Conservation (phyloP, 768 basidiomycete genomes). For the Collybia sp. region DNA sequence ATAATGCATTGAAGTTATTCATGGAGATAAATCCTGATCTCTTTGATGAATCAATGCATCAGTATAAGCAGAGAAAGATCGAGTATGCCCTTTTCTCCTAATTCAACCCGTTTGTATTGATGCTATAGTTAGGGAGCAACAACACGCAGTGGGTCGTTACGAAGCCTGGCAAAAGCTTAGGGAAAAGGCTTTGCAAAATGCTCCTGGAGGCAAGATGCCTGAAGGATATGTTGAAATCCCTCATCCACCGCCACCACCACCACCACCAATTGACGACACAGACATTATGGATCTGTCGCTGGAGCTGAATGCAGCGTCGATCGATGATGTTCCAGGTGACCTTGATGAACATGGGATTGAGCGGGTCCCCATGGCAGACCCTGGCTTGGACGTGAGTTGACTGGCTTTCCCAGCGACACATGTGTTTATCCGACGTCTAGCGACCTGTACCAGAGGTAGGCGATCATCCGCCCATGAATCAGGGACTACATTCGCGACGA, state of each 20-base stretch:
- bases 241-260: conserved; percentile 73
- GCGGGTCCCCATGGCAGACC: conserved; percentile 89
- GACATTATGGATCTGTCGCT: conserved; percentile 88
- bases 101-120: not conserved
- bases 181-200: conserved; percentile 69
- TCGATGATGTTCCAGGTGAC: conserved; percentile 68
- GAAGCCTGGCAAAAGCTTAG: conserved; percentile 88
- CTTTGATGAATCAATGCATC: conserved; percentile 90
- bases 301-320: conserved; percentile 80
- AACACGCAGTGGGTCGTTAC: conserved; percentile 79
- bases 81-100: conserved; percentile 50
- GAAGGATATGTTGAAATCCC: conserved; percentile 63
- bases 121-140: conserved; percentile 63
- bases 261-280: conserved; percentile 72
- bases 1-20: conserved; percentile 95
- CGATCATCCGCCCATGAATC: conserved; percentile 51
- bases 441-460: conserved; percentile 65
- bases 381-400: conserved; percentile 73
- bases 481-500: conserved; percentile 82
- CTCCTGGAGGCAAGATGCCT: conserved; percentile 65
- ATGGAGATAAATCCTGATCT: conserved; percentile 99
- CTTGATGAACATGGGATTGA: conserved; percentile 81
- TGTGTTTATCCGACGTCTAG: conserved; percentile 25
- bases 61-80: conserved; percentile 84
- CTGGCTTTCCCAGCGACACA: conserved; percentile 1